phyloP scores from a whole-genome alignment of 805 yeast species.

The Candida bentonensis region DNA sequence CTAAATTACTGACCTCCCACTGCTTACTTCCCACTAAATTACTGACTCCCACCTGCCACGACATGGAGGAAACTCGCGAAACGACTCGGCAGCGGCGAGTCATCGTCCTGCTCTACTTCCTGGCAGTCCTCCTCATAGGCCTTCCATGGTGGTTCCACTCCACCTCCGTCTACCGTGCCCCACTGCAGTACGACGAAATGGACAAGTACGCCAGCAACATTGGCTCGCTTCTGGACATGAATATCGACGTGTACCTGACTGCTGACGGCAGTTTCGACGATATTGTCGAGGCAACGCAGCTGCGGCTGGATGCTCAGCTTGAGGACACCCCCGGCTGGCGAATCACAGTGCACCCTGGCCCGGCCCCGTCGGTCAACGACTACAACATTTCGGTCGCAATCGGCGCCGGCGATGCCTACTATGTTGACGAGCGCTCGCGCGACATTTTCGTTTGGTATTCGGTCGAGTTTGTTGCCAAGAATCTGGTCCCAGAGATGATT shows the following conservation, averaged over 20 bases:
- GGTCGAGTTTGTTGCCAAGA: conserved; percentile 32
- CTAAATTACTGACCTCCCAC: no score
- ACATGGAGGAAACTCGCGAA: neutral
- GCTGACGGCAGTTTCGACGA: conserved; percentile 52
- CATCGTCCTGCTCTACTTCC: neutral
- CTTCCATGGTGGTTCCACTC: conserved; percentile 47
- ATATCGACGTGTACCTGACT: conserved; percentile 18
- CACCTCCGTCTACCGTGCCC: conserved; percentile 49
- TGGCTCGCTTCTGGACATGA: conserved; percentile 11
- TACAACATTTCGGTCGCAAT: conserved; percentile 27
- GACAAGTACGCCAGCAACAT: conserved; percentile 20
- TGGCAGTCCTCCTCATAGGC: conserved; percentile 28
- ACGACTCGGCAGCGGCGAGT: neutral
- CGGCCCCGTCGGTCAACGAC: conserved; percentile 12
- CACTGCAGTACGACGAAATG: conserved; percentile 36
- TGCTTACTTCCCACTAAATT: no score
- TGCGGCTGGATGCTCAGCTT: conserved; percentile 31
- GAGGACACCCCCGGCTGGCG: conserved; percentile 15
- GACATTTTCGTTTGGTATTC: conserved; percentile 30
- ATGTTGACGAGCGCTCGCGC: conserved; percentile 28
- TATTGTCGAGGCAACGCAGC: conserved; percentile 38
- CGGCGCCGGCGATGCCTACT: conserved; percentile 29
- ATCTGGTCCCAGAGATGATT: conserved; percentile 49
- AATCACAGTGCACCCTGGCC: conserved; percentile 16
- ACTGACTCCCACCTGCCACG: no score